These are phyloP conservation scores for Candida morakotiae DNA, from an alignment of 805 yeast species.

Conservation along the genomic window DNA sequence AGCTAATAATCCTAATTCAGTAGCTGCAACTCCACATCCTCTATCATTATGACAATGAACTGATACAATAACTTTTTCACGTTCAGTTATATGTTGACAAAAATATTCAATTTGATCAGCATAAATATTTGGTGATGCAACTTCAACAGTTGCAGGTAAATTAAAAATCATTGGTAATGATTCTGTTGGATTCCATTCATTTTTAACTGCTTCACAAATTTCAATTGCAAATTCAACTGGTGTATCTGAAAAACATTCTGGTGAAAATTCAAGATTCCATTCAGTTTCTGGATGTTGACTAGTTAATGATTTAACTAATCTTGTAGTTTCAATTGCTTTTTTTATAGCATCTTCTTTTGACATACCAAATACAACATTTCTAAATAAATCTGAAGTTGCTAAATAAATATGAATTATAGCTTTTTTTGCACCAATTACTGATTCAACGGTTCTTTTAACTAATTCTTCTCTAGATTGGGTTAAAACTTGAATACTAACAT, in stretches of 20 bases:
- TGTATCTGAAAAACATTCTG: constrained; percentile 75
- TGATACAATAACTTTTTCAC: constrained; percentile 68
- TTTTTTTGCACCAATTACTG: constrained; percentile 66
- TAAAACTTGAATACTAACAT: constrained; percentile 67
- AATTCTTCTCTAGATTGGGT: constrained; percentile 76
- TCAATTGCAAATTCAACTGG: constrained; percentile 70
- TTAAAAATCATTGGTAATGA: constrained; percentile 74
- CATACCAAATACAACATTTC: constrained; percentile 75
- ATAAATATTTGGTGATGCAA: constrained; percentile 68
- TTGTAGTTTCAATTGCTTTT: constrained; percentile 69
- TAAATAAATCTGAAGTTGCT: constrained; percentile 72
- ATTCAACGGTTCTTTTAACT: constrained; percentile 69
- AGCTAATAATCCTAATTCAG: constrained; percentile 73
- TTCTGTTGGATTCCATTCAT: constrained; percentile 74
- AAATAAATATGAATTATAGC: constrained; percentile 71
- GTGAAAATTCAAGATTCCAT: constrained; percentile 74
- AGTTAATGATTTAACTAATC: constrained; percentile 62
- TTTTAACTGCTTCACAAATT: constrained; percentile 75
- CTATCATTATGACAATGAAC: constrained; percentile 77
- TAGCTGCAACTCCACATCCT: constrained; percentile 82
- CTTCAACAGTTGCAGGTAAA: constrained; percentile 79
- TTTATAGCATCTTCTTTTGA: constrained; percentile 61
- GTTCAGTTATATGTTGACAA: constrained; percentile 60
- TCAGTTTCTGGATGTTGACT: constrained; percentile 66
- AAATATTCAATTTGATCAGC: constrained; percentile 82